Conservation (phyloP, 306 rosid genomes). For the Sindora glabra region DNA sequence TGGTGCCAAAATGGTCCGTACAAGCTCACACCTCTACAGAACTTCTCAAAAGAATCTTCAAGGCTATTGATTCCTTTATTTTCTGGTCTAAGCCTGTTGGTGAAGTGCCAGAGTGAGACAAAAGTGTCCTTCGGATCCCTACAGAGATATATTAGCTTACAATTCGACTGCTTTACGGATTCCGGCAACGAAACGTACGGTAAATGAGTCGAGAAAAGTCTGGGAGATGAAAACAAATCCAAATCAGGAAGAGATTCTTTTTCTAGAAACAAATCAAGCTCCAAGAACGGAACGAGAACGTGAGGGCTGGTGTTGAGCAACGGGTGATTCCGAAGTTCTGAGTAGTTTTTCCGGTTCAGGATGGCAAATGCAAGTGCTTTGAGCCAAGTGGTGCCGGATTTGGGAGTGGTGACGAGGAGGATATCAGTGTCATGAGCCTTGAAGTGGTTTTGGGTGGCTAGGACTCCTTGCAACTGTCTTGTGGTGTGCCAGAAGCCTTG, state of each 20-base stretch:
- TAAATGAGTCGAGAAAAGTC: slow-evolving; percentile 14
- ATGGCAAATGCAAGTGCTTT: neutral
- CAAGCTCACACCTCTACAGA: neutral
- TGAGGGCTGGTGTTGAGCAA: neutral
- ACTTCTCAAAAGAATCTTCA: neutral
- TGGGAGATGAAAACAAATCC: neutral
- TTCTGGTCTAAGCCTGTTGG: neutral
- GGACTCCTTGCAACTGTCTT: neutral
- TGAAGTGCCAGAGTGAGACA: neutral
- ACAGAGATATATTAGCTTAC: neutral
- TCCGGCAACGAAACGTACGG: neutral
- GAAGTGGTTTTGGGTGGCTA: neutral
- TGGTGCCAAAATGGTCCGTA: slow-evolving; percentile 27
- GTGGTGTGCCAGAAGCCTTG: slow-evolving; percentile 27
- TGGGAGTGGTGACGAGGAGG: neutral
- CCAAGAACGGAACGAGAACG: too few relatives aligned
- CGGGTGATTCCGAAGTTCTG: neutral
- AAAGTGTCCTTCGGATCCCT: neutral
- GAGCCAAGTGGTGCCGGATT: slow-evolving; percentile 1
- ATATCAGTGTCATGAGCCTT: neutral
- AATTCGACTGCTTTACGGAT: neutral
- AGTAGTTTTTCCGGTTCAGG: neutral
- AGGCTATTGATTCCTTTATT: neutral
- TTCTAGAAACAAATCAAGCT: neutral
- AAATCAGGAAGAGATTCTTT: neutral